Percentiles rank a stretch among this genome's conserved stretches.
phyloP scores from a whole-genome alignment of 495 filamentous ascomycete genomes.

The Margaritispora aquatica region DNA sequence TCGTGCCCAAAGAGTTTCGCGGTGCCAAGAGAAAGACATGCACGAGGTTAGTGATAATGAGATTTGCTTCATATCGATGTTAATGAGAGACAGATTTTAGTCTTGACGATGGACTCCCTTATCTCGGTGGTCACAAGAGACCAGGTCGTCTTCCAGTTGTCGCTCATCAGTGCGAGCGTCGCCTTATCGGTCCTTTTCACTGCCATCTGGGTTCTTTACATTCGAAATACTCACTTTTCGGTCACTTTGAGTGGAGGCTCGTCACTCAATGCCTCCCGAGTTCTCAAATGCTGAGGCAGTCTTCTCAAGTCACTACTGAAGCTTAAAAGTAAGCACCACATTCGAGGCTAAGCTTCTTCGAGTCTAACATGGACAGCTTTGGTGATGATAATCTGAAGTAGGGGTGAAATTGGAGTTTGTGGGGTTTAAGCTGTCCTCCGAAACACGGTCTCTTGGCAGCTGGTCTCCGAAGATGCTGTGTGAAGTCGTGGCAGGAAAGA shows the following conservation, averaged over 20 bases:
- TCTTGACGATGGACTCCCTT: neutral
- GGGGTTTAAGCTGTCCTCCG: too few species aligned
- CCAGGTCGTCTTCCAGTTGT: conserved; percentile 5
- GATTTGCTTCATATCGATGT: neutral
- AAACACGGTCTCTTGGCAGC: too few species aligned
- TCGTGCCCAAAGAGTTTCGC: too few species aligned
- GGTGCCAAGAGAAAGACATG: neutral
- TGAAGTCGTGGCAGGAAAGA: too few species aligned
- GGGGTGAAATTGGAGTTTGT: too few species aligned
- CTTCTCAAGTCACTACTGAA: too few species aligned
- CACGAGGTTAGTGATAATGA: neutral
- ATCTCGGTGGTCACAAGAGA: neutral
- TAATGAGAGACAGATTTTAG: neutral
- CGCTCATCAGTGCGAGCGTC: conserved; percentile 5
- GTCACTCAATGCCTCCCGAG: neutral
- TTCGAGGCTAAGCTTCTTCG: too few species aligned
- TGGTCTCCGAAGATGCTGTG: too few species aligned
- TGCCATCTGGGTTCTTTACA: conserved; percentile 4
- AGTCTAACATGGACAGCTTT: too few species aligned
- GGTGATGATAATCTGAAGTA: too few species aligned
- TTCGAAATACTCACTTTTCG: conserved; percentile 5
- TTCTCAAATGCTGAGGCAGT: neutral
- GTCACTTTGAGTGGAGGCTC: neutral
- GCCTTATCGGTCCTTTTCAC: conserved; percentile 8
- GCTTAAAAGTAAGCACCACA: too few species aligned